Percentiles rank a stretch among this genome's conserved stretches.
Evolutionary conservation across 768 basidiomycete genomes (phyloP).

Genomic region (Phylloporus arenicola): DNA sequence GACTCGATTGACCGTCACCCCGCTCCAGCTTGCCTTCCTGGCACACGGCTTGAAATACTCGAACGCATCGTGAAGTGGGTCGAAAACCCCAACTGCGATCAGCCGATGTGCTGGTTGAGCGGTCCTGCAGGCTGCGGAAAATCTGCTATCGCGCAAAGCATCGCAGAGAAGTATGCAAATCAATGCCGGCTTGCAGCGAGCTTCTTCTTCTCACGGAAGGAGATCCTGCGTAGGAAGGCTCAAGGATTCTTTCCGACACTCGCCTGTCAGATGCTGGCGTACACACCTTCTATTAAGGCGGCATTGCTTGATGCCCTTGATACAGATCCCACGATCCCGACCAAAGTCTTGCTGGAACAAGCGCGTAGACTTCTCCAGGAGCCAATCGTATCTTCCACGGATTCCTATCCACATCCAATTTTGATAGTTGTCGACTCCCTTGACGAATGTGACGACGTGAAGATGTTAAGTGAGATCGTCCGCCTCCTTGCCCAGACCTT

Average conservation of each 20-base stretch:
- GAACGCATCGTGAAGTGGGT: constrained; percentile 12
- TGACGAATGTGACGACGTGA: constrained; percentile 22
- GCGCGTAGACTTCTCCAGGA: constrained; percentile 19
- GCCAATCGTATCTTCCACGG: constrained; percentile 11
- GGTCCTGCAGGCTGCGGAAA: constrained; percentile 22
- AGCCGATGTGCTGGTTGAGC: constrained; percentile 20
- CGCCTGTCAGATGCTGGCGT: constrained; percentile 26
- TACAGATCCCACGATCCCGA: constrained; percentile 17
- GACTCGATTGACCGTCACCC: constrained; percentile 18
- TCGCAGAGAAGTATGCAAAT: constrained; percentile 20
- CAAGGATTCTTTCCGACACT: constrained; percentile 28
- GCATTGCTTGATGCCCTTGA: constrained; percentile 17
- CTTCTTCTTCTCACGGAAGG: constrained; percentile 32
- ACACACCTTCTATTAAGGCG: constrained; percentile 11
- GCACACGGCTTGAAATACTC: constrained; percentile 16
- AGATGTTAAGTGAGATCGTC: constrained; percentile 21
- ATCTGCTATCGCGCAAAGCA: constrained; percentile 26
- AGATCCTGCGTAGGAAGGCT: constrained; percentile 18
- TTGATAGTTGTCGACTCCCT: constrained; percentile 22
- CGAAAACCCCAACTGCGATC: constrained; percentile 3
- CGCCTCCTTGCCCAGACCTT: constrained; percentile 17
- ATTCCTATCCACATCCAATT: constrained; percentile 9
- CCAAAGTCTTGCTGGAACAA: constrained; percentile 22
- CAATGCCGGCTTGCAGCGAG: constrained; percentile 26
- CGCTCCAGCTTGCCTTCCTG: constrained; percentile 17